Percentiles rank a stretch among this genome's conserved stretches.
phyloP scores from a whole-genome alignment of 176 grass and related monocot species.

The Oryza coarctata region DNA sequence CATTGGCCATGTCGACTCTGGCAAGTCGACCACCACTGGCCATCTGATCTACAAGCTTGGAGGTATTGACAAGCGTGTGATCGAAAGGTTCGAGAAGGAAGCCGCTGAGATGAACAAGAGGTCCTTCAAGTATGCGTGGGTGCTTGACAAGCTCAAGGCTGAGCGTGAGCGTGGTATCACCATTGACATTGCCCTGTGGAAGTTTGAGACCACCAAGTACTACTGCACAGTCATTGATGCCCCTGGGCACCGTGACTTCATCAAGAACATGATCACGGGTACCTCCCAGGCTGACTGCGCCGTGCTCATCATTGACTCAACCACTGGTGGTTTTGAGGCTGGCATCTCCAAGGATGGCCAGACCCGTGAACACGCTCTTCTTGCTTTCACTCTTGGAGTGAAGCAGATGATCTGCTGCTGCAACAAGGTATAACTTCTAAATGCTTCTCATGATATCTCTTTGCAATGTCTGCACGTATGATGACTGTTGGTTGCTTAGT shows the following conservation, averaged over 20 bases:
- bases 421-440: slow-evolving; percentile 62
- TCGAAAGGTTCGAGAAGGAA: slow-evolving; percentile 74
- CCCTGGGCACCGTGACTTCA: slow-evolving; percentile 80
- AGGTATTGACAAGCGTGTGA: slow-evolving; percentile 94
- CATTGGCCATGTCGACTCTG: slow-evolving; percentile 83
- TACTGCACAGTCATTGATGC: slow-evolving; percentile 86
- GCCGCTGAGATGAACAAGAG: slow-evolving; percentile 81
- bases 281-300: slow-evolving; percentile 88
- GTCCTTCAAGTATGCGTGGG: slow-evolving; percentile 87
- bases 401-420: slow-evolving; percentile 93
- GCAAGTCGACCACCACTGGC: slow-evolving; percentile 83
- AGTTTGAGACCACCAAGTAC: slow-evolving; percentile 76
- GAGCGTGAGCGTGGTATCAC: slow-evolving; percentile 80
- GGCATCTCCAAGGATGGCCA: slow-evolving; percentile 87
- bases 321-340: slow-evolving; percentile 88
- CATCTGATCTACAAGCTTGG: slow-evolving; percentile 90
- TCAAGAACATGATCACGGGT: slow-evolving; percentile 91
- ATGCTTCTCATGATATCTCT: no score
- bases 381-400: slow-evolving; percentile 82
- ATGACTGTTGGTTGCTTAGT: no score
- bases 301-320: slow-evolving; percentile 80
- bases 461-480: no score
- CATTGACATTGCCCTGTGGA: slow-evolving; percentile 82
- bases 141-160: slow-evolving; percentile 91
- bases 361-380: slow-evolving; percentile 77